Conservation (phyloP, 352 stramenopile genomes). For the Phytophthora vignae region DNA sequence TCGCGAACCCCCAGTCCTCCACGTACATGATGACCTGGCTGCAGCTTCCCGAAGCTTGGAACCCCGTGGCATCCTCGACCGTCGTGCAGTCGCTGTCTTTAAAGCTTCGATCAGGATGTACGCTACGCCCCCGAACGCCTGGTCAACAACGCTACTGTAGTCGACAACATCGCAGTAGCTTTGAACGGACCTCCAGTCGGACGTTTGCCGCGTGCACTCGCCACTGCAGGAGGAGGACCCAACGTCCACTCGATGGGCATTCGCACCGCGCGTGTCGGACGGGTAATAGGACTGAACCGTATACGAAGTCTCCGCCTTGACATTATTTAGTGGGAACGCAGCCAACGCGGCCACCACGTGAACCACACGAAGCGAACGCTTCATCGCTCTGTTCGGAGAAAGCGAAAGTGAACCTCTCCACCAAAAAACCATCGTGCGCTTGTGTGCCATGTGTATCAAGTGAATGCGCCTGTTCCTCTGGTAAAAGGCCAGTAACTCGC, state of each 20-base stretch:
- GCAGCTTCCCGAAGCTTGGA: conserved; percentile 7
- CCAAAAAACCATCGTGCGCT: not conserved
- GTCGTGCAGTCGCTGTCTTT: not conserved
- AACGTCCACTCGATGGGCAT: not conserved
- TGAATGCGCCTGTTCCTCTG: not conserved
- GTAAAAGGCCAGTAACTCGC: not conserved
- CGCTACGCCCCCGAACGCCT: not conserved
- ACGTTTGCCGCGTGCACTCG: not conserved
- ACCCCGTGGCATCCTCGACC: not conserved
- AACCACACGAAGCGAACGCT: not conserved
- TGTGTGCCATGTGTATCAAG: not conserved
- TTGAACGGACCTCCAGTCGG: not conserved
- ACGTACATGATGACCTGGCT: conserved; percentile 7
- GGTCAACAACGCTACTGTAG: not conserved
- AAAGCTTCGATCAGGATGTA: not conserved
- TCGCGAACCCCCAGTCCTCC: not conserved
- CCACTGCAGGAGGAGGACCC: not conserved
- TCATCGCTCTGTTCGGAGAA: not conserved
- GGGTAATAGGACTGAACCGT: not conserved
- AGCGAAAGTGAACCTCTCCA: not conserved
- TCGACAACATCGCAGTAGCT: not conserved
- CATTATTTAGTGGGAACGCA: not conserved
- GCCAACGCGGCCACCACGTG: not conserved
- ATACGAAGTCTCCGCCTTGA: not conserved
- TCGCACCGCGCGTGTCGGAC: not conserved